A percentile compares a stretch with the other conserved stretches of the same genome.
phyloP scores from a whole-genome alignment of 352 stramenopile species.

The Phytophthora uliginosa region DNA sequence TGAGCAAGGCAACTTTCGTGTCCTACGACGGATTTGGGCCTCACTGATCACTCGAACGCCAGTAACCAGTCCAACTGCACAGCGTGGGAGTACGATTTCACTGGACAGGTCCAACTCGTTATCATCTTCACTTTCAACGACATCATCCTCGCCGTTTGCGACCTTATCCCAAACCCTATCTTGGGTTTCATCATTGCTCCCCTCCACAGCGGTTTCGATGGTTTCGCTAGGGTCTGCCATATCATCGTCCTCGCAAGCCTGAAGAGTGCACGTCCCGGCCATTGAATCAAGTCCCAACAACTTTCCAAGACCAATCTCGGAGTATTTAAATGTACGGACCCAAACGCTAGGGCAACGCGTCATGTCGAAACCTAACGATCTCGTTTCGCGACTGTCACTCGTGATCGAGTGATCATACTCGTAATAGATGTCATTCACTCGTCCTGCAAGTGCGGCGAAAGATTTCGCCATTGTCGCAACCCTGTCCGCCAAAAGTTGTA shows the following conservation, averaged over 20 bases:
- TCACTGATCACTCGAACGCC: slow-evolving; percentile 9
- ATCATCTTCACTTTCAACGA: background rate
- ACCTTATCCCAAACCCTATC: background rate
- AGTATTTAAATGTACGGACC: slow-evolving; percentile 7
- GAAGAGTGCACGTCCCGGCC: background rate
- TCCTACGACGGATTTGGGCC: slow-evolving; percentile 8
- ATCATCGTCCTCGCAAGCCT: background rate
- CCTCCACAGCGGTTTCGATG: background rate
- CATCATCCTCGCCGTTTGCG: background rate
- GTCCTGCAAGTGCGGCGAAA: slow-evolving; percentile 2
- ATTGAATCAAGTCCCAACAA: background rate
- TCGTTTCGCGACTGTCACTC: background rate
- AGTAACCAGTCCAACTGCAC: slow-evolving; percentile 8
- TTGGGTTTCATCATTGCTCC: background rate
- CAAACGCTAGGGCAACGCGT: background rate
- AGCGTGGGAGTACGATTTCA: background rate
- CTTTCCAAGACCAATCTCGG: background rate
- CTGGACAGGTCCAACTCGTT: background rate
- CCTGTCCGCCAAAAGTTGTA: background rate
- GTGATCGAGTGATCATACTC: background rate
- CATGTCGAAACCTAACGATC: background rate
- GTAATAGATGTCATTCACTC: slow-evolving; percentile 3
- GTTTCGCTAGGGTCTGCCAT: background rate
- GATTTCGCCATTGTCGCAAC: slow-evolving; percentile 1
- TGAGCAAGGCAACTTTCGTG: slow-evolving; percentile 4